phyloP scores from a whole-genome alignment of 495 filamentous ascomycete genomes.

The Xylaria telfairii region DNA sequence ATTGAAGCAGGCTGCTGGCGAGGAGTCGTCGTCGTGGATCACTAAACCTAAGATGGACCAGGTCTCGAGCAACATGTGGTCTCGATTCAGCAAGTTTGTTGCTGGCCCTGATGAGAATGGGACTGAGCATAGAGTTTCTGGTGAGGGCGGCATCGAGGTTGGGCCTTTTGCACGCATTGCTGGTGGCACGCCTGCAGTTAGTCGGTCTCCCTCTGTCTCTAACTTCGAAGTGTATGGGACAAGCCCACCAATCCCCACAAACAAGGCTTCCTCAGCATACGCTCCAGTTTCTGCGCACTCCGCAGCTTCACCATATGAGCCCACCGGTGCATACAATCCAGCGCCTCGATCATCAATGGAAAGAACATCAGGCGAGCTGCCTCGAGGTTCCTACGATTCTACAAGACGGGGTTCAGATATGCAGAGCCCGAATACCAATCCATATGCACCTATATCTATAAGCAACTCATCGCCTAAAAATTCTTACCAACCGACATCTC shows the following conservation, averaged over 20 bases:
- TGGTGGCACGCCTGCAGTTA: constrained; percentile 80
- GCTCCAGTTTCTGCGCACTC: constrained; percentile 41
- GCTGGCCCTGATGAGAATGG: constrained; percentile 81
- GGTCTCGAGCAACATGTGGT: constrained; percentile 85
- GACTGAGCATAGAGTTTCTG: constrained; percentile 62
- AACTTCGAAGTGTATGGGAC: constrained; percentile 74
- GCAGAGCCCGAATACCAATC: constrained; percentile 40
- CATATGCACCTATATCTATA: constrained; percentile 41
- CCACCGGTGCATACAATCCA: constrained; percentile 48
- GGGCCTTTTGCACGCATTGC: constrained; percentile 84
- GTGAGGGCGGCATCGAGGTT: constrained; percentile 61
- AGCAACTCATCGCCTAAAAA: constrained; percentile 34
- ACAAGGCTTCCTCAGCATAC: constrained; percentile 37
- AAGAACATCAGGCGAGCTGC: constrained; percentile 50
- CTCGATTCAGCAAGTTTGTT: constrained; percentile 92
- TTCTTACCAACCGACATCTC: constrained; percentile 39
- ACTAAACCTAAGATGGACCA: constrained; percentile 94
- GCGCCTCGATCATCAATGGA: constrained; percentile 49
- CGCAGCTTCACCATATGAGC: constrained; percentile 43
- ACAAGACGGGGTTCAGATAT: constrained; percentile 52
- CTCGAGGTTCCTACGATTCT: constrained; percentile 50
- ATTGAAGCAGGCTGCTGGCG: constrained; percentile 81
- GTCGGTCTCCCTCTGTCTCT: constrained; percentile 74
- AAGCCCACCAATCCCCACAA: constrained; percentile 45
- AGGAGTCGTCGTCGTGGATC: constrained; percentile 75